Evolutionary conservation across 345 rosid genomes (phyloP).

Genomic region (Gossypium sturtianum): DNA sequence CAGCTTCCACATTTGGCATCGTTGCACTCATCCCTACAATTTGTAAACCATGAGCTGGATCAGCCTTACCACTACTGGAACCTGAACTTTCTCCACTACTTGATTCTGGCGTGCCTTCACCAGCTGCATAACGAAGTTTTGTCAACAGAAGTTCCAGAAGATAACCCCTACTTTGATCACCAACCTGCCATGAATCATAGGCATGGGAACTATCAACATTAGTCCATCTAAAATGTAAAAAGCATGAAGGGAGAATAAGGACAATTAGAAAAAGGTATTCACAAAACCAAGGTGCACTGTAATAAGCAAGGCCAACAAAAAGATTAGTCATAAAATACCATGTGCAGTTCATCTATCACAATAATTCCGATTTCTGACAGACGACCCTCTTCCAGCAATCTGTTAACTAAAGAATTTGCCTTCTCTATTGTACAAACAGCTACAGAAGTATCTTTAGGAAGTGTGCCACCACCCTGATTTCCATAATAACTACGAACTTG

Average conservation of each 20-base stretch:
- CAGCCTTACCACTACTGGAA: constrained; percentile 70
- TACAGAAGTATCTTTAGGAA: constrained; percentile 91
- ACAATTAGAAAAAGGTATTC: constrained; percentile 3
- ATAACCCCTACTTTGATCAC: constrained; percentile 93
- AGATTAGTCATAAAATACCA: constrained; percentile 43
- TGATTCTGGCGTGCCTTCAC: constrained; percentile 77
- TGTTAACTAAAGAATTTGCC: constrained; percentile 84
- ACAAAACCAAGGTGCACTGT: background rate
- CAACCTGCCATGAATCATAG: constrained; percentile 53
- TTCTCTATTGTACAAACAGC: constrained; percentile 99
- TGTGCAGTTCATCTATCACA: constrained; percentile 96
- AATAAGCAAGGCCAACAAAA: constrained; percentile 17
- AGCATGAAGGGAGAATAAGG: background rate
- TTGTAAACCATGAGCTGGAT: constrained; percentile 79
- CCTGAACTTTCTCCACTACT: constrained; percentile 87
- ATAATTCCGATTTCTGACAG: constrained; percentile 88
- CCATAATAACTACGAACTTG: constrained; percentile 92
- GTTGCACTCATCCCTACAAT: constrained; percentile 99
- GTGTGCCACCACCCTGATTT: constrained; percentile 95
- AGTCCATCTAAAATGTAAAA: background rate
- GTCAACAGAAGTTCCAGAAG: constrained; percentile 93
- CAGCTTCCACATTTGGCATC: constrained; percentile 96
- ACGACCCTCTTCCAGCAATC: constrained; percentile 93
- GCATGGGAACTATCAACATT: constrained; percentile 15
- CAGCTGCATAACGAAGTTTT: constrained; percentile 95